Evolutionary conservation across 2,329 filamentous ascomycete species (phyloP).

Genomic region (Fusarium metavorans): DNA sequence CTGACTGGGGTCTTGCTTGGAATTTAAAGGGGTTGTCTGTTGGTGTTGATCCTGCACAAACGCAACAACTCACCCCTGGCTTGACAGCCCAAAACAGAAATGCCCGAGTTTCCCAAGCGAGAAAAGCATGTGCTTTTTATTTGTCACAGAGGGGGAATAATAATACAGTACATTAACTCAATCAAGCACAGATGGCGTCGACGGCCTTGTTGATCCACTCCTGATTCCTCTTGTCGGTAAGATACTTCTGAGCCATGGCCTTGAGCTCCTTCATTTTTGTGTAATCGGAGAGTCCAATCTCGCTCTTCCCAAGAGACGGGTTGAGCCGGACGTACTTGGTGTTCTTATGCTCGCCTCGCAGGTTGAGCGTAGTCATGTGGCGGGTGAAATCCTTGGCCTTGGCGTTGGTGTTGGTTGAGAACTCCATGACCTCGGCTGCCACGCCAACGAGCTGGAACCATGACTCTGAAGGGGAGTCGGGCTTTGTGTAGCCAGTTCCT

Average conservation of each 20-base stretch:
- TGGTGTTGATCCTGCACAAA: neutral
- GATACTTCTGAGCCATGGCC: neutral
- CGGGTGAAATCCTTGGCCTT: slow-evolving; percentile 37
- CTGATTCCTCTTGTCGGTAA: neutral
- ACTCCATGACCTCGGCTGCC: slow-evolving; percentile 31
- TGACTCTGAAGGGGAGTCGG: neutral
- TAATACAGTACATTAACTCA: neutral
- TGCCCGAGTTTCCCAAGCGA: neutral
- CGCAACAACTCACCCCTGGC: neutral
- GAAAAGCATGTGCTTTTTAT: neutral
- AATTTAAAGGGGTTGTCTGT: neutral
- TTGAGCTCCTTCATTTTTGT: neutral
- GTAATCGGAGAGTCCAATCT: slow-evolving; percentile 34
- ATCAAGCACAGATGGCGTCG: neutral
- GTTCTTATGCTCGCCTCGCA: slow-evolving; percentile 13
- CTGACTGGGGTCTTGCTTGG: neutral
- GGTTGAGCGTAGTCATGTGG: slow-evolving; percentile 17
- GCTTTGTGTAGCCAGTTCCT: slow-evolving; percentile 23
- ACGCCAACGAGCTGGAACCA: slow-evolving; percentile 28
- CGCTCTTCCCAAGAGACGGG: slow-evolving; percentile 3
- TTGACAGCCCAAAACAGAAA: neutral
- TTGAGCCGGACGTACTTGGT: slow-evolving; percentile 25
- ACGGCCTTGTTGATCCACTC: neutral
- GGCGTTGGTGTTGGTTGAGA: slow-evolving; percentile 36
- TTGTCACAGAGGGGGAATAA: neutral